Evolutionary conservation across 805 yeast species (phyloP), one percentile per base, ranked within the genome.

Genomic region (Kodamaea nitidulidarum): DNA sequence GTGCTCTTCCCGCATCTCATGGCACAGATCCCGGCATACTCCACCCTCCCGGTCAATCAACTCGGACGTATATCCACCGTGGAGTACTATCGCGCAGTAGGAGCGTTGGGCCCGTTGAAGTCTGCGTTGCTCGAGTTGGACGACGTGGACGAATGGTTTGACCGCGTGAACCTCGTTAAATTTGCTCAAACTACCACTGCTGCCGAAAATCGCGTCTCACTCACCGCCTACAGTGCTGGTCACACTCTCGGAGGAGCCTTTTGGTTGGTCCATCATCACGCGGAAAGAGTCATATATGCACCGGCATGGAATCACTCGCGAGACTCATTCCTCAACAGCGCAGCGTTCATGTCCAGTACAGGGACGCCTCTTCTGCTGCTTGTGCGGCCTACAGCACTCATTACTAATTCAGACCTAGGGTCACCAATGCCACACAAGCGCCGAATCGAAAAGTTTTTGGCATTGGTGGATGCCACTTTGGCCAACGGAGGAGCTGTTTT

Each of bases 251-350:
- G 99, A 45, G 98, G 98, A 10, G 79, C 95, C 0, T 78, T 90
- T 33, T 90, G 97, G 97, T 66, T 81, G 26, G 58, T 91, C 8
- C 73, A 75, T 32, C 80, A 81, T 40, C 80, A 83, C 44, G 75
- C 81, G 12, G 97, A 91, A 48, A 82, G 82, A 46, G 65, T 90
- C n/a, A 67, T 91, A 2, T 87, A 88, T 58, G 95, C 96, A 0
- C 88, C 93, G 2, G 79, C 84, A 32, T 93, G 98, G 98, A 91
- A 90, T 58, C 98, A 93, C 56, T 81, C 97, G 1, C 80, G 80
- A 47, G 98, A 91, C 54, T 75, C 86, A 0, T 88, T 88, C 49
- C 63, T 93, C 38, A 84, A 82, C 45, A 81, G 88, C 20, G 84
- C 93, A 3, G 71, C 72, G 15, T 59, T 85, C 14, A 55, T 81